phyloP scores from a whole-genome alignment of 2,329 filamentous ascomycete genomes.

The Cladophialophora chaetospira region DNA sequence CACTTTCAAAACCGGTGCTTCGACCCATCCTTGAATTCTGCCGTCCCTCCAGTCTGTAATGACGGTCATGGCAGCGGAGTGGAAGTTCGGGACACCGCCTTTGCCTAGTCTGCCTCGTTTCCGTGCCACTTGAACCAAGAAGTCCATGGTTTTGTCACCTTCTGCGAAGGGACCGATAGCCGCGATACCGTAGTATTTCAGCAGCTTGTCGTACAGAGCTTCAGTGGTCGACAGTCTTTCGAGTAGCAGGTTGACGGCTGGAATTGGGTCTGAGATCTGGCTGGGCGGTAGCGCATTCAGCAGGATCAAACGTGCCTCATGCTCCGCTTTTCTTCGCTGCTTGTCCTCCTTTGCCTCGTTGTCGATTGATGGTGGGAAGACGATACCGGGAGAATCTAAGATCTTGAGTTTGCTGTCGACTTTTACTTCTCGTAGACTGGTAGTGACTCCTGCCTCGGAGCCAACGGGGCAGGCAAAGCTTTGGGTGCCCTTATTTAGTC shows the following conservation, averaged over 20 bases:
- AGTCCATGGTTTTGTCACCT: constrained; percentile 82
- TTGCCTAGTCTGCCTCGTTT: constrained; percentile 87
- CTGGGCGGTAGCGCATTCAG: constrained; percentile 91
- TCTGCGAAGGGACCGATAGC: constrained; percentile 67
- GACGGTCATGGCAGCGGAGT: constrained; percentile 85
- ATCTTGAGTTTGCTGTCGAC: constrained; percentile 92
- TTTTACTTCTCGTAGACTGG: constrained; percentile 84
- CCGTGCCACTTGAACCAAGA: constrained; percentile 90
- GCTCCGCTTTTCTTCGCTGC: constrained; percentile 68
- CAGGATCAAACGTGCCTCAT: constrained; percentile 78
- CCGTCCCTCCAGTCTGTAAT: constrained; percentile 97
- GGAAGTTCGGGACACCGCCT: constrained; percentile 86
- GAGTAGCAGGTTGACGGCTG: constrained; percentile 82
- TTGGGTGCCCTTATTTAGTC: constrained; percentile 63
- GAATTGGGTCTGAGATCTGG: constrained; percentile 89
- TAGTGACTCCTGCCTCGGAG: constrained; percentile 90
- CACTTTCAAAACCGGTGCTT: constrained; percentile 69
- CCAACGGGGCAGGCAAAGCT: constrained; percentile 78
- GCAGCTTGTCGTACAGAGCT: constrained; percentile 75
- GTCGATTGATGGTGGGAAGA: constrained; percentile 72
- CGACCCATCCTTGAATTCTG: constrained; percentile 88
- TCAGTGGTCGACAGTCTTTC: constrained; percentile 73
- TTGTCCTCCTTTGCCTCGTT: constrained; percentile 45
- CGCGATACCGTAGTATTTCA: constrained; percentile 80
- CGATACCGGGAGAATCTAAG: constrained; percentile 90